Evolutionary conservation across 2,329 filamentous ascomycete genomes (phyloP), one percentile per base, ranked within the genome.

Genomic region (Graphiopsis chlorocephala): DNA sequence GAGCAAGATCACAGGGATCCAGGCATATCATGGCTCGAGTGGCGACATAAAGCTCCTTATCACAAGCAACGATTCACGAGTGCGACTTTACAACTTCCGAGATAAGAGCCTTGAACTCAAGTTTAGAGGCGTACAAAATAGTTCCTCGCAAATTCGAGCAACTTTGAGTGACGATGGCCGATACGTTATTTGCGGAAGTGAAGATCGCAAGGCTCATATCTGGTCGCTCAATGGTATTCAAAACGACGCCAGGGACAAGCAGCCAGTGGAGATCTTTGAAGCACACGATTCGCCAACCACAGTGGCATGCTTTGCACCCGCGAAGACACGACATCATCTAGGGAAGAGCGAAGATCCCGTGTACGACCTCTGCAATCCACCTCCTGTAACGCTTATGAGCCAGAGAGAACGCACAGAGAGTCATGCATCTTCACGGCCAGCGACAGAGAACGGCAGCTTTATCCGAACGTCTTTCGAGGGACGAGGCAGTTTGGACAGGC

Each of bases 291-390:
- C 91, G 25, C 91, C 96, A 65, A 93, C 97, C 3, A 98, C 94
- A 0, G 90, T 89, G n/a, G 92, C 94, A 1, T 80, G 95, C 4
- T 89, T 97, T 73, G 94, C 94, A 0, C 94, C 95, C 0, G 85
- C 86, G 0, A 87, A 86, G 71, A 93, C 92, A 12, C 86, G 91
- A 64, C 89, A 91, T 72, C 82, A 95, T 2, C 84, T 99, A 0
- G 88, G 90, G 59, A 85, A 86, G 15, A 96, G 93, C 0, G 91
- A 92, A 63, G 93, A 99, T 74, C 93, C 95, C 1, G 86, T 99
- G n/a, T 99, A 93, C 76, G 93, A 97, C 71, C 83, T 98, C 1
- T 98, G 95, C 82, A 98, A 98, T 71, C 95, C 95, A 5, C 95
- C 94, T 0, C 93, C 94, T 0, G 88, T 98, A 17, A 93, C 88